Percentiles rank a stretch among this genome's conserved stretches.
Conservation (phyloP, 2,329 filamentous ascomycete species). For the Diplodia sapinea region DNA sequence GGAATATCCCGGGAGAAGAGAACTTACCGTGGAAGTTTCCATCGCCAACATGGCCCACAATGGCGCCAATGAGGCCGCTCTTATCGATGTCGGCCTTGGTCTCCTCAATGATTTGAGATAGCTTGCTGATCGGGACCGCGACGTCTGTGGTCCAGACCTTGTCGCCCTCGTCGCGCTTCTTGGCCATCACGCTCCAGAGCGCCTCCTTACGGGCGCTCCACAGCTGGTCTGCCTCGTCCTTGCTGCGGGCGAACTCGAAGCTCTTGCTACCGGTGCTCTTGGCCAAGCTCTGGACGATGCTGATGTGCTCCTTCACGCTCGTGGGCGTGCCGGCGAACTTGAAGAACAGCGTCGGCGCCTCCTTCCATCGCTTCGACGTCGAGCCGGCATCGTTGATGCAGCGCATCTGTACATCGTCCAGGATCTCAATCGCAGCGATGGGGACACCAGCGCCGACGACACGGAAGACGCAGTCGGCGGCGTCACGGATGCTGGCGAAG, state of each 20-base stretch:
- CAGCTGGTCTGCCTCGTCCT: constrained; percentile 70
- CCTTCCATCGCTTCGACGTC: constrained; percentile 69
- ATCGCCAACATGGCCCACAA: constrained; percentile 77
- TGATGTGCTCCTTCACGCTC: constrained; percentile 79
- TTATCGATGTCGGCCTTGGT: constrained; percentile 70
- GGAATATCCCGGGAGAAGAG: constrained; percentile 25
- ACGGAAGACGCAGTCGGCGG: constrained; percentile 77
- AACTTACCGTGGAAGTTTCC: constrained; percentile 72
- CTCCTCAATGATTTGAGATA: constrained; percentile 77
- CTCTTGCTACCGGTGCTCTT: constrained; percentile 65
- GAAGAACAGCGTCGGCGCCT: constrained; percentile 74
- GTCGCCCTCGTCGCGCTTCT: constrained; percentile 60
- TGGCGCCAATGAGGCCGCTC: constrained; percentile 67
- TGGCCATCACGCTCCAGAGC: constrained; percentile 73
- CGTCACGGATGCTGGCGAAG: constrained; percentile 69
- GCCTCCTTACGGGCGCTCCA: constrained; percentile 80
- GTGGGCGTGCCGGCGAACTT: constrained; percentile 72
- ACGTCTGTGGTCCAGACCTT: constrained; percentile 83
- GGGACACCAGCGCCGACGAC: constrained; percentile 83
- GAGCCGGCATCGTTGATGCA: constrained; percentile 71
- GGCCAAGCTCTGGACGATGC: constrained; percentile 67
- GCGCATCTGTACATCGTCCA: constrained; percentile 89
- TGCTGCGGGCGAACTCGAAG: constrained; percentile 71
- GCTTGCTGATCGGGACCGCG: constrained; percentile 73
- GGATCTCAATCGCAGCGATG: constrained; percentile 88